Evolutionary conservation across 2,329 filamentous ascomycete genomes (phyloP).

Genomic region (Tympanopsis confertula): DNA sequence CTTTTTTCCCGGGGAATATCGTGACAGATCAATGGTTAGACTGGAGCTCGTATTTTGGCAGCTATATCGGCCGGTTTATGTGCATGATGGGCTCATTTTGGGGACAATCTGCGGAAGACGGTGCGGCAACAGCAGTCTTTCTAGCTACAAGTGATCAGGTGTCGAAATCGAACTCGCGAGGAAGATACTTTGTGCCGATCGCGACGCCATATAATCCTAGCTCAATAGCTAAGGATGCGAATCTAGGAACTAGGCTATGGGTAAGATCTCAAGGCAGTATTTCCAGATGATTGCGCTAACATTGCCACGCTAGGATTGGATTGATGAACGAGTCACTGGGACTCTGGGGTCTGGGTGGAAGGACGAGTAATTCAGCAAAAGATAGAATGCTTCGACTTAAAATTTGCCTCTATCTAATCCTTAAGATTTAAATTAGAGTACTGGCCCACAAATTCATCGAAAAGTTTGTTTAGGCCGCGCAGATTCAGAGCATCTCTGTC

Average conservation of each 20-base stretch:
- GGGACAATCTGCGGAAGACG: slow-evolving; percentile 14
- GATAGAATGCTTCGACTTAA: no score
- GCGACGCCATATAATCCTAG: slow-evolving; percentile 13
- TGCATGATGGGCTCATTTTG: slow-evolving; percentile 8
- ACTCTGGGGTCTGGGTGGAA: not conserved
- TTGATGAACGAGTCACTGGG: not conserved
- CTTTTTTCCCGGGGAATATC: slow-evolving; percentile 18
- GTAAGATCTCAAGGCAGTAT: slow-evolving; percentile 6
- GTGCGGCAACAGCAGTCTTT: slow-evolving; percentile 15
- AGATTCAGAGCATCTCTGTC: no score
- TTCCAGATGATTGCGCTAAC: not conserved
- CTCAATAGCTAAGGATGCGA: slow-evolving; percentile 12
- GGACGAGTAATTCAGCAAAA: no score
- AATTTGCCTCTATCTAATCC: no score
- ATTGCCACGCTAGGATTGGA: not conserved
- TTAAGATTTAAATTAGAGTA: no score
- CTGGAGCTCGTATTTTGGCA: slow-evolving; percentile 14
- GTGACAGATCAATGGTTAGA: slow-evolving; percentile 15
- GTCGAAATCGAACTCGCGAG: slow-evolving; percentile 8
- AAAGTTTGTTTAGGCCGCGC: no score
- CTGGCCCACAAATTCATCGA: no score
- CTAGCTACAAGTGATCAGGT: slow-evolving; percentile 13
- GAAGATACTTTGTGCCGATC: slow-evolving; percentile 23
- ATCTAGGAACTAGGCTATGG: slow-evolving; percentile 18
- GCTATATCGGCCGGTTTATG: slow-evolving; percentile 4